Percentiles rank a stretch among this genome's conserved stretches.
Evolutionary conservation across 805 yeast genomes (phyloP).

Genomic region (Hanseniaspora taiwanica): DNA sequence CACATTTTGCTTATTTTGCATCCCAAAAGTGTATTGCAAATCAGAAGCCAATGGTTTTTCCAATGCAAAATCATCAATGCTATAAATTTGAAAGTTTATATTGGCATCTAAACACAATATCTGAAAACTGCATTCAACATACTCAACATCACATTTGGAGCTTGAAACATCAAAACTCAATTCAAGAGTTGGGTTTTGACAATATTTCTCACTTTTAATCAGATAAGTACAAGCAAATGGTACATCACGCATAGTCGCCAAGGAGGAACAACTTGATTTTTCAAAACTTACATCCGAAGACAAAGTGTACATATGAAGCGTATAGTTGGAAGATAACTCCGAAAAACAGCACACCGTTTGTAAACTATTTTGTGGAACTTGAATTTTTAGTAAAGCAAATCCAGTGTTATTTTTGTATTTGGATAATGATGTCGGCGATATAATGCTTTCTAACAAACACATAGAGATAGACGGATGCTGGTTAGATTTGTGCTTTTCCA

Average conservation of each 20-base stretch:
- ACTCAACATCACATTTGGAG: neutral
- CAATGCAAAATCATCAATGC: constrained; percentile 11
- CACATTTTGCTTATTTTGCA: constrained; percentile 6
- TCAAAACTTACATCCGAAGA: neutral
- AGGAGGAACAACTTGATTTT: neutral
- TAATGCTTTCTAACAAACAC: too few relatives aligned
- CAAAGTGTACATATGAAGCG: constrained; percentile 13
- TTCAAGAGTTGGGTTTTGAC: constrained; percentile 15
- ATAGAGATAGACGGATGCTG: constrained; percentile 24
- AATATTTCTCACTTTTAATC: constrained; percentile 7
- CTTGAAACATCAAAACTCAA: constrained; percentile 6
- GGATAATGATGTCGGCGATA: too few relatives aligned
- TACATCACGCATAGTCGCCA: too few relatives aligned
- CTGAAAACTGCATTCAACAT: too few relatives aligned
- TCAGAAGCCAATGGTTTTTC: constrained; percentile 13
- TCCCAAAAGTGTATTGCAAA: constrained; percentile 7
- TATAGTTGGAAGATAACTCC: constrained; percentile 10
- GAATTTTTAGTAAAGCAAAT: constrained; percentile 22
- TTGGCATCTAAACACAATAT: constrained; percentile 8
- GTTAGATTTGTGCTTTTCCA: constrained; percentile 17
- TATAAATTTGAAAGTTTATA: neutral
- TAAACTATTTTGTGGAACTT: constrained; percentile 2
- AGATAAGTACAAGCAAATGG: constrained; percentile 2
- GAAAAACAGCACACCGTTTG: constrained; percentile 16
- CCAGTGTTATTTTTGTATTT: constrained; percentile 26